phyloP scores from a whole-genome alignment of 805 yeast species.

The Maudiozyma turicensis region DNA sequence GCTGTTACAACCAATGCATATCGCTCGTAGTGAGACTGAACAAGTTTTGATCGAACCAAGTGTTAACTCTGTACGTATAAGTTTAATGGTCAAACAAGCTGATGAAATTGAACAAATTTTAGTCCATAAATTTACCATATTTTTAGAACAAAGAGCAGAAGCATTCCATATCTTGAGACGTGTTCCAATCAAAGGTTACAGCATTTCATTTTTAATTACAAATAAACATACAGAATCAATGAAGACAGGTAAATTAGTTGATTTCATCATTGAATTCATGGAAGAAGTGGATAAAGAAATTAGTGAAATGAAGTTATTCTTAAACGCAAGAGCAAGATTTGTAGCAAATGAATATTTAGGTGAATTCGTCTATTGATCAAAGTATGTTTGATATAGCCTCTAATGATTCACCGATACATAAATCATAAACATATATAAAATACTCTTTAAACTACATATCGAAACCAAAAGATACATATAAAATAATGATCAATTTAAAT shows the following conservation, averaged over 20 bases:
- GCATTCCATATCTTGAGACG: slow-evolving; percentile 86
- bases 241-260: slow-evolving; percentile 91
- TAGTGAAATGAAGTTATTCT: slow-evolving; percentile 93
- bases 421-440: too few species aligned
- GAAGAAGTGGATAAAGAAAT: slow-evolving; percentile 98
- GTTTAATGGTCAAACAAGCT: slow-evolving; percentile 90
- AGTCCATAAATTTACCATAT: slow-evolving; percentile 90
- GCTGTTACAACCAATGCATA: slow-evolving; percentile 76
- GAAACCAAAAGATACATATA: too few species aligned
- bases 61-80: slow-evolving; percentile 83
- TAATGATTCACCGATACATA: background rate
- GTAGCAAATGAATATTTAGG: slow-evolving; percentile 93
- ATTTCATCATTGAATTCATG: slow-evolving; percentile 96
- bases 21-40: slow-evolving; percentile 90
- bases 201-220: slow-evolving; percentile 85
- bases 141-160: slow-evolving; percentile 92
- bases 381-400: background rate
- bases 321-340: slow-evolving; percentile 95
- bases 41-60: slow-evolving; percentile 88
- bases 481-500: too few species aligned
- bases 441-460: too few species aligned
- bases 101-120: slow-evolving; percentile 93
- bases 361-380: slow-evolving; percentile 55
- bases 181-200: slow-evolving; percentile 82
- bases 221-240: slow-evolving; percentile 91